Base-by-base conservation (phyloP, 1,284 basidiomycete species). In the Sporisorium sorghi region DNA sequence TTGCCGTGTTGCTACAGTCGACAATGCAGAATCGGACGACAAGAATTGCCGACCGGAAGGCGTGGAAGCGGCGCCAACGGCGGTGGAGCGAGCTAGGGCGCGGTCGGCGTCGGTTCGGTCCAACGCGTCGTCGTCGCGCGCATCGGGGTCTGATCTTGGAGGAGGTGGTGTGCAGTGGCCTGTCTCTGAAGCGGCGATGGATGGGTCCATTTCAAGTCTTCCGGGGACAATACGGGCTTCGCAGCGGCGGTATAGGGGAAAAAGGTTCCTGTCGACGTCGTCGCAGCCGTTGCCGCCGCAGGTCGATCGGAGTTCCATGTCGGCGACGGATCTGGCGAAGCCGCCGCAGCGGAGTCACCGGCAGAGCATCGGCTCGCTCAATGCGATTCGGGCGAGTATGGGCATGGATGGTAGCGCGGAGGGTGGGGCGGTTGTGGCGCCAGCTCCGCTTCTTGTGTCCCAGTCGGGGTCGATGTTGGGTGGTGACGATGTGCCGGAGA, bases 11-110 rank as follows among this genome's bases (percentile, higher is more conserved):
- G 17, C 54, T 19, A 26, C 19, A 33, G 21, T 28, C 11, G 21
- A 39, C 42, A 24, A 30, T 17, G 39, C 52, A 8, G 64, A 67
- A 33, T 37, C 35, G 26, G 52, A 51, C 28, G 53, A 60, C 28
- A 35, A 44, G 35, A 60, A 59, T 17, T 66, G 64, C 30, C 64
- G 56, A 19, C 58, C 64, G 0, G 58, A 52, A 15, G 64, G 64
- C 32, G 58, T 66, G 1, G 64, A 66, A 40, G n/a, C 49, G 2
- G 12, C 24, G 10, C 15, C 35, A 5, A 3, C 39, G 21, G 6
- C 26, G 5, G 5, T 26, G 0, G 37, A 43, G 19, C 33, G 6
- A 19, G 7, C 42, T 28, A 23, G 28, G 7, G 21, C 39, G 24
- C 50, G 58, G 9, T 7, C 59, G 8, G 19, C 39, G 12, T 61